phyloP scores from a whole-genome alignment of 1,284 basidiomycete species.

The Ustilago crameri region DNA sequence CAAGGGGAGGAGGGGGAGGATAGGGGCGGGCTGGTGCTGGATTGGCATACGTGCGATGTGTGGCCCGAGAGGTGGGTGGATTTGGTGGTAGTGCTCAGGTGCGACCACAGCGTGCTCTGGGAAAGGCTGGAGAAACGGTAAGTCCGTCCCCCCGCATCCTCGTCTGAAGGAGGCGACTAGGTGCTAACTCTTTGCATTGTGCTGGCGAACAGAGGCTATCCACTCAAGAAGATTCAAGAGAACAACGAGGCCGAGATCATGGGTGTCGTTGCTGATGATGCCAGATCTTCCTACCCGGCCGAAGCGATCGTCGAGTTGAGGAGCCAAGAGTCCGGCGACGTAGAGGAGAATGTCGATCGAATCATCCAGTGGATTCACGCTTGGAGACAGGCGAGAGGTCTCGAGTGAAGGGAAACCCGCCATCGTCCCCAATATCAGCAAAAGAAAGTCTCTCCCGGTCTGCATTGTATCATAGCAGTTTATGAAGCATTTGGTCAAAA shows the following conservation, averaged over 20 bases:
- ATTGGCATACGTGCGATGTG: constrained; percentile 95
- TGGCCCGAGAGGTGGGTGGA: constrained; percentile 98
- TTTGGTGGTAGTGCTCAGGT: constrained; percentile 91
- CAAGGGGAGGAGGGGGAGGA: constrained; percentile 44
- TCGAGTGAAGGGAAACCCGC: too few species aligned
- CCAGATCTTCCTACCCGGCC: constrained; percentile 81
- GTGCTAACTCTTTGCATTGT: too few species aligned
- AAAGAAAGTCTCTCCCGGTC: too few species aligned
- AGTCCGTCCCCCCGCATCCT: background rate
- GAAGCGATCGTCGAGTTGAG: constrained; percentile 88
- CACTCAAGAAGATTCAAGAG: constrained; percentile 93
- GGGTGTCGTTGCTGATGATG: constrained; percentile 89
- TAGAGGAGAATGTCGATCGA: constrained; percentile 85
- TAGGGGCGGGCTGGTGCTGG: constrained; percentile 80
- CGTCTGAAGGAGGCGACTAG: too few species aligned
- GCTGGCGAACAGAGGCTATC: constrained; percentile 83
- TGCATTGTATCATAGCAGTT: too few species aligned
- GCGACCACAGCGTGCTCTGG: constrained; percentile 90
- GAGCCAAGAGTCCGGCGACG: constrained; percentile 81
- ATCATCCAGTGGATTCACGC: constrained; percentile 85
- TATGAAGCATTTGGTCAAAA: too few species aligned
- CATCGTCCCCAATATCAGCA: too few species aligned
- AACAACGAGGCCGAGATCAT: constrained; percentile 99
- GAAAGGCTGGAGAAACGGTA: constrained; percentile 91
- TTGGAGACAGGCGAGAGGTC: constrained; percentile 76